Evolutionary conservation across 2,329 filamentous ascomycete genomes (phyloP).

Genomic region (Calcarisporium arbuscula): DNA sequence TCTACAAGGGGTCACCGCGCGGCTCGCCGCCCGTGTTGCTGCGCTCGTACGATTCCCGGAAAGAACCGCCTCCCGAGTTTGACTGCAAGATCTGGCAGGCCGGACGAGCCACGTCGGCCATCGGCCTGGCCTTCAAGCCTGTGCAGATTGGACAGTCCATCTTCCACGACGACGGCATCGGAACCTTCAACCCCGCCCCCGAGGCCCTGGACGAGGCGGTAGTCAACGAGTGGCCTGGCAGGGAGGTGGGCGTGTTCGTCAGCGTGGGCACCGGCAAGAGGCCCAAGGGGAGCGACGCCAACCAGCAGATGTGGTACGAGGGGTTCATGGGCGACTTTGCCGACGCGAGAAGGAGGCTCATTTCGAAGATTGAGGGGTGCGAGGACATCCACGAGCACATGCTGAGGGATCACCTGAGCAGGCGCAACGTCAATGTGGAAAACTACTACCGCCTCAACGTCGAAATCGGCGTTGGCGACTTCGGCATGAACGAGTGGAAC

Average conservation of each 20-base stretch:
- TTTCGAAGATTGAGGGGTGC: constrained; percentile 91
- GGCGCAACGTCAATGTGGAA: constrained; percentile 74
- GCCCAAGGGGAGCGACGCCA: constrained; percentile 57
- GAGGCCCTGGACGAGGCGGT: constrained; percentile 83
- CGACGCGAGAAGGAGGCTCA: constrained; percentile 77
- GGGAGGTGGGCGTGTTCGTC: constrained; percentile 86
- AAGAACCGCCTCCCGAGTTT: constrained; percentile 83
- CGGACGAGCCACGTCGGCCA: constrained; percentile 86
- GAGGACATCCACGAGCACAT: constrained; percentile 86
- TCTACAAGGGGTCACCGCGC: constrained; percentile 76
- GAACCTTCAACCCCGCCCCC: constrained; percentile 86
- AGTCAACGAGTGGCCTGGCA: constrained; percentile 89
- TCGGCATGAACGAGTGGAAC: constrained; percentile 98
- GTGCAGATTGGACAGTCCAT: constrained; percentile 88
- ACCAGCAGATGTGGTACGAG: constrained; percentile 83
- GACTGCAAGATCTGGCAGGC: constrained; percentile 97
- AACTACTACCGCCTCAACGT: constrained; percentile 97
- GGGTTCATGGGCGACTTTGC: constrained; percentile 89
- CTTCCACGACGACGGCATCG: constrained; percentile 88
- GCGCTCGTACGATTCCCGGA: constrained; percentile 90
- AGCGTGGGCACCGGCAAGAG: constrained; percentile 92
- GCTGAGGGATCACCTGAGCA: constrained; percentile 69
- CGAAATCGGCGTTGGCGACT: constrained; percentile 91
- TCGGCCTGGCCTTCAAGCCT: constrained; percentile 90
- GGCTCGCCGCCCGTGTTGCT: constrained; percentile 66